Base-by-base conservation (phyloP, 352 stramenopile genomes). In the Pythium utonaiense region DNA sequence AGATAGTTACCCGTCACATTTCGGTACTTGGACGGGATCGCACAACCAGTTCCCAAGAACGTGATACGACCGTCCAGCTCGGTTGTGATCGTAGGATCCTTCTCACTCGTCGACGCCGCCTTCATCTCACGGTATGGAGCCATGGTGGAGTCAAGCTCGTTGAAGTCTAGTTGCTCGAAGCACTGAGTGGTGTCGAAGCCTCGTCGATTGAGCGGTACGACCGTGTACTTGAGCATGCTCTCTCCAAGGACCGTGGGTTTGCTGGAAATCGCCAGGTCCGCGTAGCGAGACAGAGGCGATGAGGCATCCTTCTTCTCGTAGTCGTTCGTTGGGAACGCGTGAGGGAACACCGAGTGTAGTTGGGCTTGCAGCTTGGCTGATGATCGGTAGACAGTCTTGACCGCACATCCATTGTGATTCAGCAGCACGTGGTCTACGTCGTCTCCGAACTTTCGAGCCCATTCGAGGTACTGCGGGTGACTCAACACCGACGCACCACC, bases 11-110 rank as follows among this genome's bases (percentile, higher is more conserved):
- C 93, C 2, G 89, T 98, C 33, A 99, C 96, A 76, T 99, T 99
- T 56, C 97, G 89, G 69, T 99, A 98, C 74, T 99, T 99, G 61
- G 95, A 99, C 34, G 97, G 97, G 25, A 99, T 91, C 25, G 97
- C 97, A 22, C 92, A 98, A 0, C 96, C 96, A 0, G 97, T 99
- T 22, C 97, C 97, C 1, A 98, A 83, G 61, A 99, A 99, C 13
- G 93, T 95, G 57, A 99, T 79, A 0, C 75, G 70, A 4, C 80
- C 63, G 25, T 64, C 48, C 0, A 62, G 40, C 10, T 52, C 62
- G 7, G 60, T n/a, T 2, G 44, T 34, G 34, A 58, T 62, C 9
- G 41, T 44, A 1, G 25, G 24, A n/a, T 64, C 56, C 1, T 49
- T 49, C 41, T 47, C 40, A 21, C 40, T 47, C 8, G 30, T 21